Evolutionary conservation across 768 basidiomycete genomes (phyloP).

Genomic region (Hirschioporus abietinus): DNA sequence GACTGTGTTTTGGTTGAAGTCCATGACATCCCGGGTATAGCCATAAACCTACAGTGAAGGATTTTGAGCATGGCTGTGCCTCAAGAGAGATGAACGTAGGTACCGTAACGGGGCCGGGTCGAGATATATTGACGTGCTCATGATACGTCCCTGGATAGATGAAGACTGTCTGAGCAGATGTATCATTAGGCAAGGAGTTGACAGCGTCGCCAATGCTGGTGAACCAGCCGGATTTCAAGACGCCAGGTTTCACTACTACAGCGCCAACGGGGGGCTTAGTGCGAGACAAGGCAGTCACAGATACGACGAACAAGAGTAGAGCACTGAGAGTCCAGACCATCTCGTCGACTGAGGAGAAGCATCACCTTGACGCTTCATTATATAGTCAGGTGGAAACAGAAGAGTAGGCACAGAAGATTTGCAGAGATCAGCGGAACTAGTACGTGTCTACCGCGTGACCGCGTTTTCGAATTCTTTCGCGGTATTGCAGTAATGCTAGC

Average conservation of each 20-base stretch:
- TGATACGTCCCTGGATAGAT: constrained; percentile 43
- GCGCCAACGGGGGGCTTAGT: constrained; percentile 40
- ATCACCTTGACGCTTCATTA: not conserved
- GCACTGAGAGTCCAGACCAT: not conserved
- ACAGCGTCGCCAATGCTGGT: constrained; percentile 35
- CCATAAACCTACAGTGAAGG: constrained; percentile 10
- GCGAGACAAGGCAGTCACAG: constrained; percentile 27
- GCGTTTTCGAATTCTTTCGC: not conserved
- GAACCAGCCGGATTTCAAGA: constrained; percentile 35
- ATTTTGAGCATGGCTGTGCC: not conserved
- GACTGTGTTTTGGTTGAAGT: constrained; percentile 10
- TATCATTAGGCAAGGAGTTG: constrained; percentile 36
- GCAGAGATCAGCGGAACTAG: not conserved
- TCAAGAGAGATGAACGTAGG: not conserved
- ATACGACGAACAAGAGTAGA: constrained; percentile 11
- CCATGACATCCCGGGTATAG: constrained; percentile 9
- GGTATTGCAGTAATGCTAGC: too few species aligned
- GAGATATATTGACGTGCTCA: constrained; percentile 41
- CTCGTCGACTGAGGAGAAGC: not conserved
- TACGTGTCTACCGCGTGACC: not conserved
- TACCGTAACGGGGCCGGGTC: constrained; percentile 39
- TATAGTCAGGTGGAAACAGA: not conserved
- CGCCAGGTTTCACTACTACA: constrained; percentile 35
- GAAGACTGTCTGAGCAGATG: constrained; percentile 35
- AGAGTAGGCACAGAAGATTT: not conserved